Percentiles rank a stretch among this genome's conserved stretches.
Evolutionary conservation across 164 flowering plant species (phyloP).

Genomic region (Santalum album): DNA sequence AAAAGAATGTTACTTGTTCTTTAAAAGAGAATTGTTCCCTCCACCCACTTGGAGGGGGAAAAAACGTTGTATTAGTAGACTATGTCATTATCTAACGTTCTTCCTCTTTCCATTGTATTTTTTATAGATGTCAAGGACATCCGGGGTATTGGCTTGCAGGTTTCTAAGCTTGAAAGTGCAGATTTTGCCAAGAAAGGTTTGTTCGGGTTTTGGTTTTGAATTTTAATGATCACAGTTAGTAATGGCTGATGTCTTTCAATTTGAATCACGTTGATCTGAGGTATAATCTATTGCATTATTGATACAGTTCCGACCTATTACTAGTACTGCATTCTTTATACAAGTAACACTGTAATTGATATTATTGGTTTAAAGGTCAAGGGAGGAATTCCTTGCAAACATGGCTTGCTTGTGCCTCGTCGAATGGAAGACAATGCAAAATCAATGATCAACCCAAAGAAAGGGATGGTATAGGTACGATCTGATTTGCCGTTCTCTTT

Average conservation of each 20-base stretch:
- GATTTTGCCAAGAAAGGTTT: constrained; percentile 51
- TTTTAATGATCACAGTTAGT: no score
- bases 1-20: no score
- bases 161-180: constrained; percentile 71
- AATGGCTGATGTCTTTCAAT: background rate
- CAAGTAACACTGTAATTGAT: background rate
- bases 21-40: no score
- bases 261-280: background rate
- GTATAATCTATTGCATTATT: no score
- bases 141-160: constrained; percentile 85
- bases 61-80: no score
- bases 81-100: no score
- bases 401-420: constrained; percentile 57
- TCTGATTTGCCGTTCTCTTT: no score
- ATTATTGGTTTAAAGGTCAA: constrained; percentile 28
- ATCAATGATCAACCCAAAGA: constrained; percentile 9
- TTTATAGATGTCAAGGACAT: constrained; percentile 71
- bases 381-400: constrained; percentile 44
- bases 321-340: no score
- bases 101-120: no score
- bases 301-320: background rate
- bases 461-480: constrained; percentile 28
- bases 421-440: constrained; percentile 14
- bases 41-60: no score
- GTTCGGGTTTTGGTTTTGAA: no score